Evolutionary conservation across 2,329 filamentous ascomycete species (phyloP), one percentile per base, ranked within the genome.

Genomic region (Penicillium sp.): DNA sequence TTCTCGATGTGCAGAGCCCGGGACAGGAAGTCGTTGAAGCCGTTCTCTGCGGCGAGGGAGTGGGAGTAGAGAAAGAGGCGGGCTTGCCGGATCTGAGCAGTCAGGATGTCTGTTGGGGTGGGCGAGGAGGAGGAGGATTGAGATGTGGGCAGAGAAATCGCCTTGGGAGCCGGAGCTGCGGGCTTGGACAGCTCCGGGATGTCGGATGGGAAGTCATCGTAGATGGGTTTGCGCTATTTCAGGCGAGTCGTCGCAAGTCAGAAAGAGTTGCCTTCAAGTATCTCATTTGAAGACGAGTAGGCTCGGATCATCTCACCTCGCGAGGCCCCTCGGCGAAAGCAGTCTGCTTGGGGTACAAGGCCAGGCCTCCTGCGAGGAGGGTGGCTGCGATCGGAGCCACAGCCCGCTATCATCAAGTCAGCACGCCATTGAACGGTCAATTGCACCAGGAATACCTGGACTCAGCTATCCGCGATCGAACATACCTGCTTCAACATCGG

Each of bases 31-130:
- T 83, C 78, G 83, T 99, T 97, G 80, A 97, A 85, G 72, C 87
- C 85, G 77, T 92, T 88, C 82, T 98, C 94, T 71, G 89, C 87
- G 58, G 83, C 79, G 58, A 89, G 86, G 61, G 90, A 89, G 73
- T 93, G 87, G 55, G 83, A 78, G 82, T 98, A 90, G 48, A 97
- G 82, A 75, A 90, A 90, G 64, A 97, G 83, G 62, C 95, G 92
- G 61, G 85, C 91, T 69, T 84, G 85, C 71, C 91, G 88, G 73
- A 99, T 89, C 75, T 97, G 88, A 37, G 84, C 84, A 61, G 95
- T 92, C 40, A 99, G 86, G 53, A 93, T 89, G 79, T 97, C 93
- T 66, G 95, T 98, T 14, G 93, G 93, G 25, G 93, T 92, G 14
- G 92, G 91, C 64, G 76, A 76, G 40, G 73, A 70, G 33, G 74